Base-by-base conservation (phyloP, 352 stramenopile genomes). In the Pythium vanterpoolii region DNA sequence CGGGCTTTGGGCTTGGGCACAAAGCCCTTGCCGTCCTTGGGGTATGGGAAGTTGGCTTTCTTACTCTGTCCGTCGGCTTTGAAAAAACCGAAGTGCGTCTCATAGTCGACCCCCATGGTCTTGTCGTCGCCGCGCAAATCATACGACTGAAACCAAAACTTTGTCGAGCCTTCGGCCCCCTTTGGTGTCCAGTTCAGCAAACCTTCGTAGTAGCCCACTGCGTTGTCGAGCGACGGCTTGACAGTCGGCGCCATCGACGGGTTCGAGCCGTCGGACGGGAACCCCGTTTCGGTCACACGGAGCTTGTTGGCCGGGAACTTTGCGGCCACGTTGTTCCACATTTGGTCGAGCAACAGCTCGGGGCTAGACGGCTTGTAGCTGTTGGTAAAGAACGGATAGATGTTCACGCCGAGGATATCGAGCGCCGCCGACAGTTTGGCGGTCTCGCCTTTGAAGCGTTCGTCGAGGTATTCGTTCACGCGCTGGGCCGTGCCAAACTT, bases 401-500 rank as follows among this genome's bases (percentile, higher is more conserved):
- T 76, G 49, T 76, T 73, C 23, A 67, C 45, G 14, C 60, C 60
- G 18, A 67, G 45, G 44, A 67, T 67, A 21, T 67, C 60, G 13
- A 64, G 71, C 5, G 13, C 38, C 11, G 27, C 16, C 16, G 10
- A 13, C 4, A 65, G 52, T 30, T 51, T 31, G 14, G 8, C 8
- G n/a, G 55, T 60, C 10, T 59, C 43, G 14, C 26, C 28, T 46
- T 60, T 54, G 46, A 54, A 63, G 8, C 19, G n/a, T 1, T 40
- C 23, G 40, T 71, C 56, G 14, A 72, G 24, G 49, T 50, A 72
- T 39, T 66, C 68, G 36, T 23, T 67, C 31, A 67, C 42, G 26
- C 65, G 63, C 64, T 86, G 75, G 14, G 71, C 71, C 4, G 75
- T 86, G 28, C 77, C 77, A 43, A 77, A 74, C 51, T 81, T 79